phyloP scores from a whole-genome alignment of 1,284 basidiomycete species.

The Pseudozyma thailandica region DNA sequence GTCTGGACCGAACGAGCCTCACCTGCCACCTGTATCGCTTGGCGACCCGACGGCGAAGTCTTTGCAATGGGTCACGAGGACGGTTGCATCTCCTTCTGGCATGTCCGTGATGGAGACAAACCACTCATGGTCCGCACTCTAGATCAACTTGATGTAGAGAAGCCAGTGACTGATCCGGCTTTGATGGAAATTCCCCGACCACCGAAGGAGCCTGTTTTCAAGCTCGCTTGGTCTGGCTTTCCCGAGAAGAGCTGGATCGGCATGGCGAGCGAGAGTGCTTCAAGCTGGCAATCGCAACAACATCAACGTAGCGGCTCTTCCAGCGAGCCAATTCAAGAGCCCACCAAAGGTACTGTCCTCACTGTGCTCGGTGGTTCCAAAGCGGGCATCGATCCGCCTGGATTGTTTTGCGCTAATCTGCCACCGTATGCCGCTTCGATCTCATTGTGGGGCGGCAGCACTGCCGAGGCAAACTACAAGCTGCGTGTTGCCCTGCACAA shows the following conservation, averaged over 20 bases:
- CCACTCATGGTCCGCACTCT: conserved; percentile 78
- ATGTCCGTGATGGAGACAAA: conserved; percentile 80
- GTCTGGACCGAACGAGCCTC: conserved; percentile 77
- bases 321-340: conserved; percentile 4
- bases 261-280: conserved; percentile 47
- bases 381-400: conserved; percentile 72
- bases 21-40: conserved; percentile 77
- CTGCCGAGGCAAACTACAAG: conserved; percentile 68
- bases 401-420: conserved; percentile 78
- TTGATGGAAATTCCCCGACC: conserved; percentile 23
- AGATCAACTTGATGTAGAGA: conserved; percentile 58
- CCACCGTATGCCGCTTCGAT: conserved; percentile 76
- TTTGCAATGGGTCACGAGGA: conserved; percentile 80
- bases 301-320: conserved; percentile 17
- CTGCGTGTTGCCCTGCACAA: conserved; percentile 35
- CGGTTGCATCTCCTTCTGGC: conserved; percentile 88
- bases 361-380: conserved; percentile 79
- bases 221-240: conserved; percentile 77
- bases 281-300: conserved; percentile 36
- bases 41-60: conserved; percentile 73
- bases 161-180: conserved; percentile 27
- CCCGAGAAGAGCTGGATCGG: conserved; percentile 58
- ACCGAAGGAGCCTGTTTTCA: conserved; percentile 81
- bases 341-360: conserved; percentile 69
- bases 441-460: conserved; percentile 68